phyloP scores from a whole-genome alignment of 495 filamentous ascomycete genomes.

The Aspergillus bridgeri region DNA sequence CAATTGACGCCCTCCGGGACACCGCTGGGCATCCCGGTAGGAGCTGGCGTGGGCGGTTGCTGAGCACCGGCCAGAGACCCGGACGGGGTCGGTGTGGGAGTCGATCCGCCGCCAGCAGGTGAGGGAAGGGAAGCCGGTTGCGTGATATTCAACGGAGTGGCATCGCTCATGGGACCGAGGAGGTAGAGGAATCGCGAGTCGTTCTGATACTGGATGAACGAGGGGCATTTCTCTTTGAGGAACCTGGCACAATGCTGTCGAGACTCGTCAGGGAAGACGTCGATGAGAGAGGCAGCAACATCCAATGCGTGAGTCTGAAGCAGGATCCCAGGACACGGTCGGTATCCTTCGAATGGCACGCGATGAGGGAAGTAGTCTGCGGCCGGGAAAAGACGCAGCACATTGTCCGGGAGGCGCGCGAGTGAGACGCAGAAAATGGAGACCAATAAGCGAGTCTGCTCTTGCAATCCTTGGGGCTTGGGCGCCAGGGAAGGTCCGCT shows the following conservation, averaged over 20 bases:
- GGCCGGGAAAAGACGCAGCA: conserved; percentile 31
- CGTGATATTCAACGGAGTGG: conserved; percentile 9
- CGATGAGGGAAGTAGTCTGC: conserved; percentile 36
- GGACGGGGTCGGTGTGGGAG: conserved; percentile 30
- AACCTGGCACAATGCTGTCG: conserved; percentile 59
- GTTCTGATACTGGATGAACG: conserved; percentile 37
- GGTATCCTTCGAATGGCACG: conserved; percentile 20
- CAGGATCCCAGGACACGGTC: conserved; percentile 36
- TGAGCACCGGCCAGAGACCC: conserved; percentile 21
- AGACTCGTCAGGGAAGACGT: conserved; percentile 65
- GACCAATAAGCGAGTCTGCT: conserved; percentile 37
- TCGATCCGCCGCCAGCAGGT: conserved; percentile 36
- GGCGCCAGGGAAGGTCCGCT: conserved; percentile 15
- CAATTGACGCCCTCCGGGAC: conserved; percentile 28
- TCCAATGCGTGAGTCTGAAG: conserved; percentile 57
- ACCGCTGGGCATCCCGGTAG: conserved; percentile 12
- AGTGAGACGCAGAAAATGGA: conserved; percentile 43
- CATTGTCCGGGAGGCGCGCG: conserved; percentile 36
- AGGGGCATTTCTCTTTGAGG: conserved; percentile 50
- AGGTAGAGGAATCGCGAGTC: conserved; percentile 62
- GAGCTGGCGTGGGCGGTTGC: too few species aligned
- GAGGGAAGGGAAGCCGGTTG: conserved; percentile 34
- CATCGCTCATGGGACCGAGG: conserved; percentile 45
- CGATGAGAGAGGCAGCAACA: conserved; percentile 58
- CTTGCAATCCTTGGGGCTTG: conserved; percentile 24